Base-by-base conservation (phyloP, 2,329 filamentous ascomycete species). In the Colletotrichum orchidophilum region DNA sequence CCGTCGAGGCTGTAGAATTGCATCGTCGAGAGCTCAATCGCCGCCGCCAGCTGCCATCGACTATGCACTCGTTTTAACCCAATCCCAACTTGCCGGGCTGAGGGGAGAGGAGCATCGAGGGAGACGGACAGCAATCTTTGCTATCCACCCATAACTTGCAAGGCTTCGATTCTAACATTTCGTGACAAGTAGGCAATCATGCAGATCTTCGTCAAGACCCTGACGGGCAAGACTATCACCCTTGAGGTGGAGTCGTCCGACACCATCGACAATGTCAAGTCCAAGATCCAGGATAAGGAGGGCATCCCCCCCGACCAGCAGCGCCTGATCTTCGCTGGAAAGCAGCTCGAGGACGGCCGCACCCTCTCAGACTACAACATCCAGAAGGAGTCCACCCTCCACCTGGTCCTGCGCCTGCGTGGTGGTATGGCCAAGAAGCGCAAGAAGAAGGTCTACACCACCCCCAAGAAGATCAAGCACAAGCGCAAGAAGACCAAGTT, bases 391-490 rank as follows among this genome's bases (percentile, higher is more conserved):
- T 95, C 92, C 79, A 99, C 96, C 81, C 95, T 99, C 78, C 96
- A 99, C 88, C 89, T 98, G 80, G 96, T 99, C 81, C 93, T 99
- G 80, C 94, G 96, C 84, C 95, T 99, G 74, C 96, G 96, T 91
- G 96, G 96, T 91, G 96, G 96, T 87, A 95, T 87, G 84, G 69
- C 52, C 53, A 99, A 99, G 95, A 98, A 98, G 94, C 92, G 97
- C 87, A 99, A 99, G 94, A 97, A 97, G 95, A 99, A 99, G 95
- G 96, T 99, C 80, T 99, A 99, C 94, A 98, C 94, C 85, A 99
- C 96, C 82, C 96, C 96, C 86, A 99, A 99, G 95, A 99, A 99
- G 95, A 99, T 99, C 93, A 99, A 99, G 96, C 96, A 99, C 93
- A 99, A 99, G 95, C 93, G 95, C 90, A 99, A 98, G 95, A 99